Base-by-base conservation (phyloP, 768 basidiomycete genomes). In the Kwoniella mangroviensis region DNA sequence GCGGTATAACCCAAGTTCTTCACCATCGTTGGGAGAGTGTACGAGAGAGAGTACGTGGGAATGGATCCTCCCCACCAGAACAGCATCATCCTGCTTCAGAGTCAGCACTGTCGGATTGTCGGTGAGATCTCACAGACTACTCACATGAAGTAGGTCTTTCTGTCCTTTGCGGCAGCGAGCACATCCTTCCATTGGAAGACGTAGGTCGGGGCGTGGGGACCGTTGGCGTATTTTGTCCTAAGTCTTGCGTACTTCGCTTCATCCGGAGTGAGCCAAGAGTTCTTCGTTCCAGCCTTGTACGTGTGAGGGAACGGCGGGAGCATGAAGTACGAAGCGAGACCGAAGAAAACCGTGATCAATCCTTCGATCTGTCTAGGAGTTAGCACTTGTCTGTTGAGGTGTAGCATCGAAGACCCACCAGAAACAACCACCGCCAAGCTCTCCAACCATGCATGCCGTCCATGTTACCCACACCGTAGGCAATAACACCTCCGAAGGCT, bases 121-220 rank as follows among this genome's bases (percentile, higher is more conserved):
- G 34, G 34, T 34, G 4, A 34, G 6, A 34, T 34, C 34, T 34
- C 5, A 34, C 34, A 34, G 34, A 34, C 34, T 7, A 49, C 45
- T 49, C 45, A 49, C 45, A 49, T 49, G 45, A 49, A 49, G 45
- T 49, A 49, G 45, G 45, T 49, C 45, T 49, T 49, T 49, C 45
- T 49, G 45, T 49, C 45, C 19, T 49, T 49, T 5, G 45, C 45
- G 19, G 45, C 45, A 13, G 45, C 45, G 45, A 49, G 45, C 13
- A 49, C 45, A 49, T 49, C 45, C 12, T 19, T 49, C 45, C 45
- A 49, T 19, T 49, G 45, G 45, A 49, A 49, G 45, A 49, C 45
- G 19, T 49, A 49, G 45, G 45, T 49, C 6, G 45, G 45, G 12
- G 45, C 45, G 45, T 49, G 45, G 4, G 45, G 45, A 49, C 45